These are phyloP conservation scores for Lasiosphaeria ovina DNA, from an alignment of 495 filamentous ascomycete species.

Conservation along the genomic window DNA sequence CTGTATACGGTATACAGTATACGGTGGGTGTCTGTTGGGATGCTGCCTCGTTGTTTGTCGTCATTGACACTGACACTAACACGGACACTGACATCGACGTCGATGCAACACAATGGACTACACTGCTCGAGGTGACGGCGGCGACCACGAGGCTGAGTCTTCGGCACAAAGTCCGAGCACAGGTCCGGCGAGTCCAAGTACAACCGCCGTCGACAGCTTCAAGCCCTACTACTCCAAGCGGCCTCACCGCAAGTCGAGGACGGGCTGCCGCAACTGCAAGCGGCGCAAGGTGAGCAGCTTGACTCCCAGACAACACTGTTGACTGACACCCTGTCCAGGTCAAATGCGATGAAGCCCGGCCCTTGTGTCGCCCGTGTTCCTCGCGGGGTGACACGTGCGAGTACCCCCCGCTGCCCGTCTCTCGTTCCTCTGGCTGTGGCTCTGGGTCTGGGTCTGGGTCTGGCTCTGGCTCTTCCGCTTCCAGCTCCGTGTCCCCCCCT, in stretches of 20 bases:
- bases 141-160: too few species aligned
- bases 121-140: too few species aligned
- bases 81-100: too few species aligned
- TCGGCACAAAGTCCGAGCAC: too few species aligned
- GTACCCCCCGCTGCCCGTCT: constrained; percentile 26
- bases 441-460: neutral
- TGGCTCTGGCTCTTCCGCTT: neutral
- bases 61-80: too few species aligned
- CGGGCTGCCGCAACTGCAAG: constrained; percentile 52
- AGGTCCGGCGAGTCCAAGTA: too few species aligned
- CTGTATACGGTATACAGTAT: too few species aligned
- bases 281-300: constrained; percentile 30
- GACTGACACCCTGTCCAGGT: constrained; percentile 19
- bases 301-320: neutral
- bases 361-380: constrained; percentile 45
- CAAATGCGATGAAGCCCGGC: constrained; percentile 51
- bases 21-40: too few species aligned
- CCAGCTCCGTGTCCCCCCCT: neutral
- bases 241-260: constrained; percentile 51
- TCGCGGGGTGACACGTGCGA: constrained; percentile 44
- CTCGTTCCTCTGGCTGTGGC: neutral
- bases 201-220: neutral
- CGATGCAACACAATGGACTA: too few species aligned
- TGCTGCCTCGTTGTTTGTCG: too few species aligned
- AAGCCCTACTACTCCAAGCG: constrained; percentile 47